A percentile compares a stretch with the other conserved stretches of the same genome.
Evolutionary conservation across 495 filamentous ascomycete genomes (phyloP).

Genomic region (Xylaria scruposa): DNA sequence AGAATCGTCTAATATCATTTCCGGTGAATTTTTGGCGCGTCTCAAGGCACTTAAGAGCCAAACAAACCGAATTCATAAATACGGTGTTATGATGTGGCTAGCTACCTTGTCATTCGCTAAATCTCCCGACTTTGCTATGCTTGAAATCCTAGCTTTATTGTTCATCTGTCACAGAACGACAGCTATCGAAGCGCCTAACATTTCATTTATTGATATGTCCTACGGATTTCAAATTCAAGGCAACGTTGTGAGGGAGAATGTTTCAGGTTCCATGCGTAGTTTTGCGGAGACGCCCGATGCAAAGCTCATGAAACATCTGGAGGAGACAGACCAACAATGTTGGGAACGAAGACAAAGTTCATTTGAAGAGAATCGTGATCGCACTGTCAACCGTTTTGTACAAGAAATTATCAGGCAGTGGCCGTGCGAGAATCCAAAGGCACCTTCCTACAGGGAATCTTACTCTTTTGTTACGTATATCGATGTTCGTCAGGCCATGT

Average conservation of each 20-base stretch:
- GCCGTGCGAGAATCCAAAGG: constrained; percentile 32
- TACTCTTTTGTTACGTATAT: constrained; percentile 14
- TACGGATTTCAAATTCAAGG: constrained; percentile 3
- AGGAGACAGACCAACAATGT: too few species aligned
- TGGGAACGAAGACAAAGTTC: too few species aligned
- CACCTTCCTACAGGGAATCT: background rate
- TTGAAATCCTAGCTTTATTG: constrained; percentile 49
- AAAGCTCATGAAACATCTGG: too few species aligned
- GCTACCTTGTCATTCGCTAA: constrained; percentile 40
- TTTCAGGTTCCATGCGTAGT: too few species aligned
- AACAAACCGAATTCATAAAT: constrained; percentile 34
- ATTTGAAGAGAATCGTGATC: too few species aligned
- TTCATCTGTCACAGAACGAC: constrained; percentile 36
- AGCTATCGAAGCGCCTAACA: background rate
- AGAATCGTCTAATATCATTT: constrained; percentile 29
- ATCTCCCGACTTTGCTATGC: constrained; percentile 36
- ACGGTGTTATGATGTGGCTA: constrained; percentile 54
- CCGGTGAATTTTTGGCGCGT: constrained; percentile 43
- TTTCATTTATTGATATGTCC: background rate
- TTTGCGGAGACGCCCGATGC: too few species aligned
- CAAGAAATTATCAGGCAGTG: too few species aligned
- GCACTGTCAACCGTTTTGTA: too few species aligned
- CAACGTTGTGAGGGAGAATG: too few species aligned
- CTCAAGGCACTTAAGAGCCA: constrained; percentile 38
- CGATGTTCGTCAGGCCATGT: constrained; percentile 34